Base-by-base conservation (phyloP, 495 filamentous ascomycete species). In the Antarctomyces pellizariae region DNA sequence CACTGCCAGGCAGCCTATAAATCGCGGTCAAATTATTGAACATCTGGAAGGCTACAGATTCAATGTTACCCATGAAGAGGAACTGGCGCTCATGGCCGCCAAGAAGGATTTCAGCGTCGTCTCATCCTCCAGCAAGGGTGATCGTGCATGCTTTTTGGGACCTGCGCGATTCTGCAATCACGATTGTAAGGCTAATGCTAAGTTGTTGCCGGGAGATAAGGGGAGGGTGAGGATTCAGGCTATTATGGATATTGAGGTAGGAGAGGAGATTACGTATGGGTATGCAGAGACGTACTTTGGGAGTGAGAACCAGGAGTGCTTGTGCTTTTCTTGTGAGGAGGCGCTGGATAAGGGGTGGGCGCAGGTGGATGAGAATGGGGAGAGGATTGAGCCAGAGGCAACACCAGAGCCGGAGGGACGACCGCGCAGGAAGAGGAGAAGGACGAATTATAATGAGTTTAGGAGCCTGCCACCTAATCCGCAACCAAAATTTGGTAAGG, bases 201-300 rank as follows among this genome's bases (percentile, higher is more conserved):
- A 68, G 39, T 56, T 99, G 31, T 67, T 73, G 34, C 91, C 79
- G 10, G 67, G 62, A 16, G 76, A 79, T 15, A 64, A 67, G 18
- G 71, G 80, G 36, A 79, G 82, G 17, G 92, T 99, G 55, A 70
- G 80, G 40, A 72, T 99, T 20, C 56, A 82, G 24, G 71, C 86
- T 4, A 58, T 62, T 12, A 67, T 68, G 30, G 58, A 89, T 34
- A 92, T 99, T 16, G 61, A 73, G 13, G 53, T 74, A 2, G 89
- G 80, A 3, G 83, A 93, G 31, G 86, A 95, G 47, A 89, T 99
- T 35, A 95, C 89, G 0, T 83, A 95, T 1, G 76, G 65, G 2
- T 99, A 99, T 43, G 76, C 83, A 7, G 80, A 90, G 17, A 75
- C 86, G 41, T 99, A 99, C 43, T 99, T 99, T 48, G 86, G 89